Base-by-base conservation (phyloP, 2,329 filamentous ascomycete genomes). In the Claviceps lovelessii region DNA sequence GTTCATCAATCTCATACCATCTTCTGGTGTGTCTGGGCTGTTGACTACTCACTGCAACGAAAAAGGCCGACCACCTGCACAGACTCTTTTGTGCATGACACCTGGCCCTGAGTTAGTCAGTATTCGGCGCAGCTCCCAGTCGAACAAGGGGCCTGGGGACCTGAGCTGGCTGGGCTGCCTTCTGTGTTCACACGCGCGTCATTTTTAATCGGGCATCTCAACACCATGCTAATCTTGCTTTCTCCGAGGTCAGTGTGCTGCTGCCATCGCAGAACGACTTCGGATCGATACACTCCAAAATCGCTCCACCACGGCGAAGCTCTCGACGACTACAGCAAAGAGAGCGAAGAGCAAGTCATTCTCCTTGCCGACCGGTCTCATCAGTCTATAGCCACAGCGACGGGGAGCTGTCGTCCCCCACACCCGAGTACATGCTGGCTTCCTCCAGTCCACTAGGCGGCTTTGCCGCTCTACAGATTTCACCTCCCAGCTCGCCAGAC, bases 401-500 rank as follows among this genome's bases (percentile, higher is more conserved):
- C 57, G 56, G 51, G 50, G 57, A 60, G 52, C 45, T 49, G 46
- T 58, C 59, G n/a, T 55, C 59, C 39, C 51, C 57, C n/a, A 54
- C 58, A 55, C 81, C 81, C 49, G 75, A 57, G 47, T 58, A 58
- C 55, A 62, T 61, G 53, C 60, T 60, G 55, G 62, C 61, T 56
- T 59, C 63, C 56, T 60, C 58, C 57, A 58, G 58, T 59, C 63
- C 61, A 58, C 61, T 63, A 57, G 57, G 61, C 50, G 65, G 61
- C 50, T 35, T 51, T 79, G 64, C 75, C 72, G 48, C 79, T 74
- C 57, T 66, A 58, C 63, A 65, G 54, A 71, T 81, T 58, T 81
- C 78, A 11, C 78, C 78, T 53, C 77, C 77, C 35, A 81, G 78
- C 68, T 81, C 78, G 46, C 78, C 78, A 29, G 78, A 81, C 55